phyloP scores from a whole-genome alignment of 768 basidiomycete genomes.

The Asterophora lycoperdoides region DNA sequence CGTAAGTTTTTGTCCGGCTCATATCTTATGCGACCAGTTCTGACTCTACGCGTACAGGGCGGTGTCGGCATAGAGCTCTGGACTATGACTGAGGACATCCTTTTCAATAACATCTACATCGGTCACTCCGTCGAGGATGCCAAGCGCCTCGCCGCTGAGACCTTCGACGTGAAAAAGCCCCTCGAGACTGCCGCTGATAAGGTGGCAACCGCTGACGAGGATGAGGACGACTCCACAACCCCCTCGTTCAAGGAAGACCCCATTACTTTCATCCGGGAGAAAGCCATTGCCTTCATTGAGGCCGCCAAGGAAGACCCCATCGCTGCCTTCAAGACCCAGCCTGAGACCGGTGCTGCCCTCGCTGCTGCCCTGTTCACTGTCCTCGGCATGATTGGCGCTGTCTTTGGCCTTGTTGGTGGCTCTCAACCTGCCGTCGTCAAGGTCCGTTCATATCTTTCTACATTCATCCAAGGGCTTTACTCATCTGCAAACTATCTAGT shows the following conservation, averaged over 20 bases:
- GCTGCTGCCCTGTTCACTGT: conserved; percentile 70
- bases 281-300: conserved; percentile 77
- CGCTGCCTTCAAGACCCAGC: conserved; percentile 80
- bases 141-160: conserved; percentile 74
- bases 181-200: conserved; percentile 67
- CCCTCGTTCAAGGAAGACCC: conserved; percentile 69
- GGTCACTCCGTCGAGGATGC: conserved; percentile 89
- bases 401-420: conserved; percentile 76
- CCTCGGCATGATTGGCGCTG: conserved; percentile 77
- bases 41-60: conserved; percentile 42
- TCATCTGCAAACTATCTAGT: conserved; percentile 58
- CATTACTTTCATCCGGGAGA: conserved; percentile 72
- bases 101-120: conserved; percentile 92
- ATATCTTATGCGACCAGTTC: background rate
- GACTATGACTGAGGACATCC: conserved; percentile 97
- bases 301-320: conserved; percentile 72
- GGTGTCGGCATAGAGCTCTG: conserved; percentile 98
- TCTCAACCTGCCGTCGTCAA: conserved; percentile 68
- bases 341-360: conserved; percentile 81
- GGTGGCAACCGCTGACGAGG: conserved; percentile 41
- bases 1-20: conserved; percentile 37
- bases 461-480: conserved; percentile 1
- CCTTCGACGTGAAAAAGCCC: conserved; percentile 87
- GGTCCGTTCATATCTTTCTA: conserved; percentile 32
- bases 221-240: conserved; percentile 42